Base-by-base conservation (phyloP, 2,329 filamentous ascomycete genomes). In the Aspergillus texensis region DNA sequence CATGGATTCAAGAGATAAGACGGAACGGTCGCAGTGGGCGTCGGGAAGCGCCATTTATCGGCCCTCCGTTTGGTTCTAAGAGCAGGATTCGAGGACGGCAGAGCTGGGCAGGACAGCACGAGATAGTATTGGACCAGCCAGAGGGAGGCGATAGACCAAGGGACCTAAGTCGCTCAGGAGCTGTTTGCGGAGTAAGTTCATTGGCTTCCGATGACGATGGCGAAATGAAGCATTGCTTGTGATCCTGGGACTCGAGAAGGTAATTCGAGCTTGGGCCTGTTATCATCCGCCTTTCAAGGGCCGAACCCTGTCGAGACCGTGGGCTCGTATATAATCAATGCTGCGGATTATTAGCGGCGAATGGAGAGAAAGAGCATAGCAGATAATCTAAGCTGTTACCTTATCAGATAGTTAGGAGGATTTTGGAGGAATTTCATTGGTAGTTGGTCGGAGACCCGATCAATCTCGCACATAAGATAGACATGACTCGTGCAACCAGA, bases 41-140 rank as follows among this genome's bases (percentile, higher is more conserved):
- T 24, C 52, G 52, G 34, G 52, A 55, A 39, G 52, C 52, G 32
- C 32, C 32, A 39, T 55, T 55, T 55, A 55, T 55, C 52, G 52
- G 32, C 6, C 5, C 12, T 36, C 32, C 34, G 34, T 39, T 55
- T 55, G 52, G 32, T 39, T 26, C 34, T 24, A 11, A 19, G 52
- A 34, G 52, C 24, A 55, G 52, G 48, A 36, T 28, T 55, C 11
- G 21, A 34, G 30, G 58, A 50, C 26, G 34, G 50, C 36, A 30
- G 56, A 50, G 56, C 52, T 54, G 39, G 56, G 55, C 30, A 61
- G 45, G 41, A 14, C 36, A 61, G 45, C 16, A 62, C 41, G 61
- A 61, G 56, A 24, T 41, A 53, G 32, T 6, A 58, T 60, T 59
- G 59, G 58, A 61, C 65, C 65, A 67, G 63, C 65, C 63, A 61